Conservation (phyloP, 768 basidiomycete species). For the Mycena metata region DNA sequence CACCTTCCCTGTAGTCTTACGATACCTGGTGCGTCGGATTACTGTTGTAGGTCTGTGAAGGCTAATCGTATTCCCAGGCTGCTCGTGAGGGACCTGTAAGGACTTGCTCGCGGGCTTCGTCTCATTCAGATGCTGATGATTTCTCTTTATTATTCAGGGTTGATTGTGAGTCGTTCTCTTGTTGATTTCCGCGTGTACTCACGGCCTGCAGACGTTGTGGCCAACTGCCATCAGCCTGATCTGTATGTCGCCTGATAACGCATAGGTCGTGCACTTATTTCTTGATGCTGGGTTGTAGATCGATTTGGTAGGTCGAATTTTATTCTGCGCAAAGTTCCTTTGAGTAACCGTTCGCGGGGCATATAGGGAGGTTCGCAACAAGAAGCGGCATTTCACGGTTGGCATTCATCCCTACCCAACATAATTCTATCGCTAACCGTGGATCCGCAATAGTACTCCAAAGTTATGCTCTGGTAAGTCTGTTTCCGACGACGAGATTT, state of each 20-base stretch:
- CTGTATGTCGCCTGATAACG: slow-evolving; percentile 64
- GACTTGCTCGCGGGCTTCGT: too few relatives aligned
- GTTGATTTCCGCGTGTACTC: too few relatives aligned
- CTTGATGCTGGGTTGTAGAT: slow-evolving; percentile 56
- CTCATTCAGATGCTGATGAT: too few relatives aligned
- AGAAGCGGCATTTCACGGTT: slow-evolving; percentile 88
- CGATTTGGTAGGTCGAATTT: slow-evolving; percentile 70
- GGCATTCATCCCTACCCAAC: slow-evolving; percentile 41
- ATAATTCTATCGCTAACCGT: not conserved
- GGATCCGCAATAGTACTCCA: too few relatives aligned
- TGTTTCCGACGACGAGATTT: not conserved
- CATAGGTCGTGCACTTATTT: slow-evolving; percentile 2
- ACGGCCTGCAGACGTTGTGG: slow-evolving; percentile 72
- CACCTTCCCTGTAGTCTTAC: slow-evolving; percentile 53
- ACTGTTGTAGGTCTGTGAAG: not conserved
- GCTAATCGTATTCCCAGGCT: slow-evolving; percentile 46
- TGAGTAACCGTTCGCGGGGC: slow-evolving; percentile 18
- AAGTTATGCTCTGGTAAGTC: slow-evolving; percentile 91
- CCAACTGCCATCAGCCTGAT: slow-evolving; percentile 80
- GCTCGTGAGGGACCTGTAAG: slow-evolving; percentile 50
- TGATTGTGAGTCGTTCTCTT: too few relatives aligned
- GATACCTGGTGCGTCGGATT: slow-evolving; percentile 64
- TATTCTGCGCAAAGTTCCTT: slow-evolving; percentile 7
- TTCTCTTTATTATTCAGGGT: too few relatives aligned
- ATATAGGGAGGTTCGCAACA: slow-evolving; percentile 89